Base-by-base conservation (phyloP, 2,329 filamentous ascomycete species). In the Ascochyta koolunga region DNA sequence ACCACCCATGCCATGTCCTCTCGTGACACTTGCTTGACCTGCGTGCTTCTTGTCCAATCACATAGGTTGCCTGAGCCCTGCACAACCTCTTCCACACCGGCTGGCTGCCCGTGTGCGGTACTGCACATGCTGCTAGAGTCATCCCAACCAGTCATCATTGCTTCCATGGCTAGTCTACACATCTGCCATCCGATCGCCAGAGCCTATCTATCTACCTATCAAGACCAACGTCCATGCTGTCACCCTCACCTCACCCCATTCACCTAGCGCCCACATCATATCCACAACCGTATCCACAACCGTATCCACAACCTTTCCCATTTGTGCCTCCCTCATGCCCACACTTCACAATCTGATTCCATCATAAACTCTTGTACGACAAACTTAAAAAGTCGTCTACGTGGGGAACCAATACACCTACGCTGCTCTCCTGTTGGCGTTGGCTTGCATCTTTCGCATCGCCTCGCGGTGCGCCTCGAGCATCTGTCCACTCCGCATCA, bases 401-500 rank as follows among this genome's bases (percentile, higher is more conserved):
- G 39, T 49, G 39, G 45, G 40, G 49, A 47, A 45, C 36, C 38
- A 31, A 41, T 25, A 31, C 22, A 47, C 38, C 48, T 58, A 68
- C 55, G 68, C 51, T 11, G 41, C 51, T 29, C 64, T 61, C 37
- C 68, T 73, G 58, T 83, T 83, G 0, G 82, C 83, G 42, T 77
- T 74, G 13, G 81, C 80, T 70, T 96, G 92, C 87, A 97, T 89
- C 71, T 82, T 87, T 59, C 89, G 82, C 83, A 97, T 83, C 1
- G 89, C 90, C 59, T 93, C 88, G 18, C 89, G 83, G 72, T 97
- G 93, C 19, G 87, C 82, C 39, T 90, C 88, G 45, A 89, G 79
- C 79, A 96, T 83, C 59, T 89, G 85, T 0, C 88, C 87, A 15
- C 84, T 86, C 48, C 90, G 82, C 89, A 96, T 95, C 60, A 85